Evolutionary conservation across 345 rosid genomes (phyloP).

Genomic region (Boechera stricta): DNA sequence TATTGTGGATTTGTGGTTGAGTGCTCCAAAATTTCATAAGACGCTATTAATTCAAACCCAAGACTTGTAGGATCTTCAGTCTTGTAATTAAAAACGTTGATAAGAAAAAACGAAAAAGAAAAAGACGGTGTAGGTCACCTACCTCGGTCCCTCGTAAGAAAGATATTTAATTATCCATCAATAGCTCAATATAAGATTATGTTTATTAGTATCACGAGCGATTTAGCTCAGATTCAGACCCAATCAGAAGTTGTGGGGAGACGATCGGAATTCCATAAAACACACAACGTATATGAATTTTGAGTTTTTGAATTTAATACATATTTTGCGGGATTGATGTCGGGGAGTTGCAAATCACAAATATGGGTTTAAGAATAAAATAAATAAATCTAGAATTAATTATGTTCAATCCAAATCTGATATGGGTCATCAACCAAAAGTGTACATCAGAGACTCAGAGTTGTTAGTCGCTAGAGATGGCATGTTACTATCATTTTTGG

Average conservation of each 20-base stretch:
- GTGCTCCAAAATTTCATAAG: conserved; percentile 3
- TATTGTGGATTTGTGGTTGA: conserved; percentile 11
- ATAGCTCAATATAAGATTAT: background rate
- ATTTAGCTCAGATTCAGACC: background rate
- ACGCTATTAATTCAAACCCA: background rate
- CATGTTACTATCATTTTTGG: background rate
- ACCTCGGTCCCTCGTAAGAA: conserved; percentile 20
- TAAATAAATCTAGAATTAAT: background rate
- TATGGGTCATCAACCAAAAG: background rate
- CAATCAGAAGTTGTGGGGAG: background rate
- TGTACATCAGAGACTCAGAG: background rate
- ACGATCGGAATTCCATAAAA: background rate
- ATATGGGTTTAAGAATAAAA: background rate
- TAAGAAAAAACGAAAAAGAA: background rate
- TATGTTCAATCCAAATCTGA: conserved; percentile 8
- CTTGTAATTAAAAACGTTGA: background rate
- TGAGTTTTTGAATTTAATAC: background rate
- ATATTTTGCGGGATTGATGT: background rate
- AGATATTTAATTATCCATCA: conserved; percentile 4
- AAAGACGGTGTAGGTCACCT: conserved; percentile 3
- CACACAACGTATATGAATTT: background rate
- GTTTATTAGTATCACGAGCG: background rate
- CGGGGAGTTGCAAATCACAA: conserved; percentile 13
- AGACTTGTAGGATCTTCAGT: background rate
- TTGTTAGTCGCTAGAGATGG: conserved; percentile 1